Base-by-base conservation (phyloP, 441 rosid species). In the Cnidoscolus chayamansa region DNA sequence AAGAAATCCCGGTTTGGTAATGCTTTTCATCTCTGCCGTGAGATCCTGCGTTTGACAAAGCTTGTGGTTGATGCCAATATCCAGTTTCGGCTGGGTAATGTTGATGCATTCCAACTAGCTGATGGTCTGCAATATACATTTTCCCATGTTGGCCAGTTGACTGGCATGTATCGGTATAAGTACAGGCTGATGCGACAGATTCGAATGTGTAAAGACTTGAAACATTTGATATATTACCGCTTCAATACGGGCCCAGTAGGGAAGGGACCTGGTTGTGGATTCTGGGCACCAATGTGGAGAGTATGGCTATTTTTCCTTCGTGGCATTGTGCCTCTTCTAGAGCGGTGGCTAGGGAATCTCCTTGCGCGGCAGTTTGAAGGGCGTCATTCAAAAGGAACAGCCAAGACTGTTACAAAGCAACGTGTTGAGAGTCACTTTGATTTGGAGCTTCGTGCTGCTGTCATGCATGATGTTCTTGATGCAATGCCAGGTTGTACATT, bases 281-380 rank as follows among this genome's bases (percentile, higher is more conserved):
- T 94, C 68, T 94, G 99, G 99, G 98, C 99, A 16, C 94, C 99
- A 25, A 90, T 94, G 99, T 94, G 97, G 98, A 85, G 98, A 77
- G 98, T 94, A 2, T 94, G 98, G 98, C 70, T 94, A 80, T 94
- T 94, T 76, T 94, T 94, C 86, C 88, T 94, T 40, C 89, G 98
- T 51, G 99, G 99, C 37, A 90, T 94, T 78, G 97, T 94, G 69
- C 98, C 97, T 78, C 91, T 94, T 73, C 85, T 94, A 20, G 98
- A 94, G 68, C 74, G 98, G 54, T 94, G 98, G 98, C 74, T 94
- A 58, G 98, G 98, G 60, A 94, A 92, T 79, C 88, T 94, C 67
- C 89, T 94, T 71, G 98, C 97, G 1, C 91, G 97, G 10, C 98
- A 94, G 70, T 94, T 94, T 86, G 98, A 94, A 86, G 98, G 98